Conservation (phyloP, 352 stramenopile species). For the Blastocystis hominis region DNA sequence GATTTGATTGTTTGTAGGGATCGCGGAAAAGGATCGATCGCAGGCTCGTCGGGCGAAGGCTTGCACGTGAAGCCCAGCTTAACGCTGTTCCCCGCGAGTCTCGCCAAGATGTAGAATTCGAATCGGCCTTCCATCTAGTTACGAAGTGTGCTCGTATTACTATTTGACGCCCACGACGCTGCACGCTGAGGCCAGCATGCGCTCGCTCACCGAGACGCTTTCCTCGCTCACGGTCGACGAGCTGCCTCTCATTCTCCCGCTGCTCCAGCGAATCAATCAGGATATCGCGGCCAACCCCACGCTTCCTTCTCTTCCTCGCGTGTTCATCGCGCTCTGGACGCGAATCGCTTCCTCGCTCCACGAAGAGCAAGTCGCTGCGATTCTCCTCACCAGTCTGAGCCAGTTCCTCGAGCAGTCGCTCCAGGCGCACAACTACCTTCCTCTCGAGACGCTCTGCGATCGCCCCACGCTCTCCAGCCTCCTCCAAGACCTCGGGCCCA, state of each 20-base stretch:
- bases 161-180: background rate
- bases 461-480: background rate
- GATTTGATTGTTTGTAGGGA: background rate
- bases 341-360: background rate
- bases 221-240: conserved; percentile 30
- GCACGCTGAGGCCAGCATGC: background rate
- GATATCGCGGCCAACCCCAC: background rate
- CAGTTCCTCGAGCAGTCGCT: conserved; percentile 18
- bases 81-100: background rate
- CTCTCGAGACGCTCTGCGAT: background rate
- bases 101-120: background rate
- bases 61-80: conserved; percentile 33
- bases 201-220: background rate
- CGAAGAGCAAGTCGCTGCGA: conserved; percentile 10
- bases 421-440: conserved; percentile 12
- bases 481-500: background rate
- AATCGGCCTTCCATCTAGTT: background rate
- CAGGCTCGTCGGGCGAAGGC: background rate
- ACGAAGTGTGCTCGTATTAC: conserved; percentile 9
- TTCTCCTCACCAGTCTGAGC: background rate
- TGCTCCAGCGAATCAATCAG: conserved; percentile 7
- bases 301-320: background rate
- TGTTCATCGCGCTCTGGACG: conserved; percentile 26
- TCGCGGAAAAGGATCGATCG: background rate
- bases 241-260: conserved; percentile 30